phyloP scores from a whole-genome alignment of 1,284 basidiomycete genomes.

The Paramarasmius palmivorus region DNA sequence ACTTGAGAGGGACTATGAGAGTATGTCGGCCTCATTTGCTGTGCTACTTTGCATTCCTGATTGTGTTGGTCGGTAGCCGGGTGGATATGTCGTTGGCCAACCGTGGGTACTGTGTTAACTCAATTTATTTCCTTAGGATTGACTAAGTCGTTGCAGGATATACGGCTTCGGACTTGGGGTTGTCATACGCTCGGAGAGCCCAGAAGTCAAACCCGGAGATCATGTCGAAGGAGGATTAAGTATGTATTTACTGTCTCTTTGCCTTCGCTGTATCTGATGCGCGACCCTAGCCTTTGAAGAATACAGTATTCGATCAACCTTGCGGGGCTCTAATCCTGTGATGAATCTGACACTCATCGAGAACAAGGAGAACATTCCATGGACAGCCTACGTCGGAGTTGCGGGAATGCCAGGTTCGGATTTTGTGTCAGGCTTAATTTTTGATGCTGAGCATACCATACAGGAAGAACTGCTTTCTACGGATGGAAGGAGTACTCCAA shows the following conservation, averaged over 20 bases:
- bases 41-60: neutral
- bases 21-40: neutral
- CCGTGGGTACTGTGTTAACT: neutral
- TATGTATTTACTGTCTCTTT: slow-evolving; percentile 8
- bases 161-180: slow-evolving; percentile 24
- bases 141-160: slow-evolving; percentile 10
- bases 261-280: neutral
- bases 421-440: too few relatives aligned
- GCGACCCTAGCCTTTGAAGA: slow-evolving; percentile 7
- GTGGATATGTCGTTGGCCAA: neutral
- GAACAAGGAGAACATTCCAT: slow-evolving; percentile 2
- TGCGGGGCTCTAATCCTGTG: neutral
- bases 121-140: too few relatives aligned
- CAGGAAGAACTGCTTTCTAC: slow-evolving; percentile 39
- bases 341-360: neutral
- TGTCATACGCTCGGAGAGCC: slow-evolving; percentile 30
- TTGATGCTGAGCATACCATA: too few relatives aligned
- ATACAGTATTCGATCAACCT: slow-evolving; percentile 5
- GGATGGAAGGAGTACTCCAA: slow-evolving; percentile 40
- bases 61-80: neutral
- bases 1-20: slow-evolving; percentile 30
- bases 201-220: slow-evolving; percentile 24
- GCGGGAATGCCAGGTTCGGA: too few relatives aligned
- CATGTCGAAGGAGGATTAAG: slow-evolving; percentile 22
- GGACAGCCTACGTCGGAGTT: slow-evolving; percentile 25